Evolutionary conservation across 257 asterid genomes (phyloP).

Genomic region (Nicotiana otophora): DNA sequence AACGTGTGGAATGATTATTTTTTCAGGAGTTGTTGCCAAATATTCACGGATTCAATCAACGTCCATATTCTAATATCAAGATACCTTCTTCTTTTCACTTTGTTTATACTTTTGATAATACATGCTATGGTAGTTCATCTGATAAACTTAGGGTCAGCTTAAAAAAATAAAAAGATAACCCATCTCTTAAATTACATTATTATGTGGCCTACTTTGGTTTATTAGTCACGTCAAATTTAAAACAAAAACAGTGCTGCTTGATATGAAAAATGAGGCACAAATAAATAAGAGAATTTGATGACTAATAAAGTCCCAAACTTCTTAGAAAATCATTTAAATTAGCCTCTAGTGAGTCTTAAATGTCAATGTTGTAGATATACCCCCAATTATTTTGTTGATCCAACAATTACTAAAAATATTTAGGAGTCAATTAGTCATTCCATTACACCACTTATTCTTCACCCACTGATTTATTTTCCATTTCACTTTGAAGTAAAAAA

Average conservation of each 20-base stretch:
- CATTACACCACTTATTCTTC: neutral
- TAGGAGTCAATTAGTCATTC: neutral
- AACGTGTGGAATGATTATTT: neutral
- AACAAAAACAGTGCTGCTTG: neutral
- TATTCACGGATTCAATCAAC: too few species aligned
- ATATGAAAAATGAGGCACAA: neutral
- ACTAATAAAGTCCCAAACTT: neutral
- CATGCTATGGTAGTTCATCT: neutral
- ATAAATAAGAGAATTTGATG: neutral
- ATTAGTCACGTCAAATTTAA: neutral
- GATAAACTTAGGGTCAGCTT: neutral
- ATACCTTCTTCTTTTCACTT: neutral
- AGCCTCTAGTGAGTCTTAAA: neutral
- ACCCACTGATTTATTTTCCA: neutral
- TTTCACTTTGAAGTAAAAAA: too few species aligned
- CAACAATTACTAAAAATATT: neutral
- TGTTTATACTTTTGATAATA: neutral
- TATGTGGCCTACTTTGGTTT: neutral
- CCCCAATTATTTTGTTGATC: neutral
- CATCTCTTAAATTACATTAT: neutral
- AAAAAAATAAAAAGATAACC: neutral
- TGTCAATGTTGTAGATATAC: neutral
- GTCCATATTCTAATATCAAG: neutral
- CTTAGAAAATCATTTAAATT: neutral
- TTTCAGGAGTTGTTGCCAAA: neutral